Base-by-base conservation (phyloP, 2,329 filamentous ascomycete species). In the Epichloe amarillans region DNA sequence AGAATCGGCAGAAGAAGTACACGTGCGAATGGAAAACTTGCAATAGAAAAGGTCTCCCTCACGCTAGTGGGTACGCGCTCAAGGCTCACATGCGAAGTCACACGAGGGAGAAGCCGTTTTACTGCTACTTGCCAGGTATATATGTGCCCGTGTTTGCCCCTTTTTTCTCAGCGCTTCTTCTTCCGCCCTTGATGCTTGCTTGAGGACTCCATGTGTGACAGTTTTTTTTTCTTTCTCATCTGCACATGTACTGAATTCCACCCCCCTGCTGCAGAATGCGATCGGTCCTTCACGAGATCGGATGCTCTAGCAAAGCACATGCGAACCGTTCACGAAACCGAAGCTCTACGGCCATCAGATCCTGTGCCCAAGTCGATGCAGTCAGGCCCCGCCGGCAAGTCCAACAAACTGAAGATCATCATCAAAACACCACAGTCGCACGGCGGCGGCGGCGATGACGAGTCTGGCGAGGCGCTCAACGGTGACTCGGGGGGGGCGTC, bases 41-140 rank as follows among this genome's bases (percentile, higher is more conserved):
- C 66, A 77, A 76, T 49, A 74, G 90, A 54, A 97, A 95, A 71
- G 88, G 89, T 53, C 82, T 93, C 68, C 83, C 88, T 17, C 93
- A 98, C 69, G 91, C 91, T 1, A 95, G 89, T 61, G 93, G 88
- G 2, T 98, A 98, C 69, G 93, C 93, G 4, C 72, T 98, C 56
- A 90, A 95, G 66, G 93, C 93, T 10, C 93, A 98, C 64, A 95
- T 98, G 90, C 78, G 93, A 59, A 96, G 90, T 64, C 93, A 98
- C 66, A 98, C 93, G 1, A 80, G 93, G 62, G 93, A 98, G 74
- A 98, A 98, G 71, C 93, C 93, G 0, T 97, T 97, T 65, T 96
- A 95, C 70, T 98, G 93, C 68, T 87, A 89, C 33, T 70, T 98
- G 40, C 93, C 93, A 52, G 91, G 90, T 95, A 76, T 56, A 75